Evolutionary conservation across 140 eudicot genomes (phyloP).

Genomic region (Senecio squalidus): DNA sequence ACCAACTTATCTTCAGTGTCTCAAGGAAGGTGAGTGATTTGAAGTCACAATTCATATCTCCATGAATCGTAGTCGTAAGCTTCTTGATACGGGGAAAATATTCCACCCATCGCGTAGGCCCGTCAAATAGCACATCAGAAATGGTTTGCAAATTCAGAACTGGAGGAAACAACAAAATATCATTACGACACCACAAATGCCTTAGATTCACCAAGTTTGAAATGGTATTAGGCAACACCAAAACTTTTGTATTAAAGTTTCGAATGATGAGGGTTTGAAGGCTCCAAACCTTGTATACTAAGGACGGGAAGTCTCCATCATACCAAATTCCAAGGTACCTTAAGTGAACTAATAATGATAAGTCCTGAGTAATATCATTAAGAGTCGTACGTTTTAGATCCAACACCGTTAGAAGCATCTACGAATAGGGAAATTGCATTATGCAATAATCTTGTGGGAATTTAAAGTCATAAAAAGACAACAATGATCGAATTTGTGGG

Average conservation of each 20-base stretch:
- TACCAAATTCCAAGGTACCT: conserved; percentile 20
- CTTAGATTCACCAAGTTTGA: conserved; percentile 11
- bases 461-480: neutral
- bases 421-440: conserved; percentile 7
- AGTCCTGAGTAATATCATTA: neutral
- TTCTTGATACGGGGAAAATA: conserved; percentile 11
- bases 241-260: neutral
- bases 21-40: neutral
- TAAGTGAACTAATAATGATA: conserved; percentile 10
- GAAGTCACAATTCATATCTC: neutral
- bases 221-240: conserved; percentile 6
- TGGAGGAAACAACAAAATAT: conserved; percentile 1
- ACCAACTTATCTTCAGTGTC: too few relatives aligned
- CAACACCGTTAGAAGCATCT: conserved; percentile 21
- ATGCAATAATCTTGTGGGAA: neutral
- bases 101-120: conserved; percentile 11
- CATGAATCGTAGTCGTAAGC: conserved; percentile 6
- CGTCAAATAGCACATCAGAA: conserved; percentile 18
- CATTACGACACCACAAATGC: neutral
- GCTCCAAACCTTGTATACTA: conserved; percentile 10
- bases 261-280: conserved; percentile 11
- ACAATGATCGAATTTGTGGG: neutral
- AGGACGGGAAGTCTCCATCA: neutral
- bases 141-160: conserved; percentile 20
- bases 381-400: neutral